phyloP scores from a whole-genome alignment of 352 stramenopile genomes.

The Phytopythium montanum region DNA sequence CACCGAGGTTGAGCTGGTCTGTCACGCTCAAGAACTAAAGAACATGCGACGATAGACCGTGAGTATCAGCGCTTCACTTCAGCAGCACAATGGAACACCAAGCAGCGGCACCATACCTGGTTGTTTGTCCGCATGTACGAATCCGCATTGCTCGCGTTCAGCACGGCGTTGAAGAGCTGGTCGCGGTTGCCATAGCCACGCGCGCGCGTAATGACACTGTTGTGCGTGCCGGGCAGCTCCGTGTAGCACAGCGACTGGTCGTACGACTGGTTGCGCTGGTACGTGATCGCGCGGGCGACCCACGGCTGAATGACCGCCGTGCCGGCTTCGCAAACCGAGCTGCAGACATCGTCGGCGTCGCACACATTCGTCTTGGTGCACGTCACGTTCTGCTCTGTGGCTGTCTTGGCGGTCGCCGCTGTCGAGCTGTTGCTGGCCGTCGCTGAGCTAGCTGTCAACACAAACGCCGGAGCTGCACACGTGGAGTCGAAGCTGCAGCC shows the following conservation, averaged over 20 bases:
- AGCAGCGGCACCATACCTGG: constrained; percentile 21
- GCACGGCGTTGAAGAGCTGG: constrained; percentile 60
- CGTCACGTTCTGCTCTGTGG: constrained; percentile 38
- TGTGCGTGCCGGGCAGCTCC: constrained; percentile 68
- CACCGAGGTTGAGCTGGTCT: constrained; percentile 76
- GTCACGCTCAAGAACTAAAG: constrained; percentile 56
- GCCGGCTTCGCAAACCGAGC: constrained; percentile 55
- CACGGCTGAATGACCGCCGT: constrained; percentile 51
- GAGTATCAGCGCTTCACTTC: background rate
- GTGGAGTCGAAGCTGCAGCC: constrained; percentile 38
- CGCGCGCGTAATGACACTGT: constrained; percentile 66
- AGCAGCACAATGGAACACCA: background rate
- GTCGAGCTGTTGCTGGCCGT: constrained; percentile 16
- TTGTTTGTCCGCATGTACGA: constrained; percentile 71
- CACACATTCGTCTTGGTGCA: constrained; percentile 54
- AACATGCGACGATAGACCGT: background rate
- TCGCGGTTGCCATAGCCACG: constrained; percentile 73
- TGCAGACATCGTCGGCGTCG: constrained; percentile 58
- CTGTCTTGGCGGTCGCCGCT: constrained; percentile 19
- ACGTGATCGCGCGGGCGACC: constrained; percentile 49
- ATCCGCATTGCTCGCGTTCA: constrained; percentile 45
- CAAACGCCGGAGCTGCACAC: constrained; percentile 36
- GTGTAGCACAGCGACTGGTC: constrained; percentile 64
- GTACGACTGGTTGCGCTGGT: constrained; percentile 75
- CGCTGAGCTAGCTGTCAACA: constrained; percentile 20